These are phyloP conservation scores for Astrothelium subdiscretum DNA, from an alignment of 495 filamentous ascomycete species.

Conservation along the genomic window DNA sequence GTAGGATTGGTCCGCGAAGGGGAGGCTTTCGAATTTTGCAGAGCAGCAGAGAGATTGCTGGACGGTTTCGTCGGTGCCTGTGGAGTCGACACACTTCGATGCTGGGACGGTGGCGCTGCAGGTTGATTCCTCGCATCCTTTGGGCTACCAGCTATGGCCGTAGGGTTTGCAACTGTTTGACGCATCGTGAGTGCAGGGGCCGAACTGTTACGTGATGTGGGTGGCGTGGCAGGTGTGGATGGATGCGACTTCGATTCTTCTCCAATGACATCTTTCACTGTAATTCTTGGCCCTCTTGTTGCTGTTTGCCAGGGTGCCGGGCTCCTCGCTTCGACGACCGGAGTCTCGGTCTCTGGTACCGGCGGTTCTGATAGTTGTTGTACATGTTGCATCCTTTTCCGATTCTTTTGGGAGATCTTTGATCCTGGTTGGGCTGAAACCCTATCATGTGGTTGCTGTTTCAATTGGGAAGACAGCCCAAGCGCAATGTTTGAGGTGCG, in stretches of 20 bases:
- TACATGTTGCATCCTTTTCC: slow-evolving; percentile 58
- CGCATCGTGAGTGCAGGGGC: slow-evolving; percentile 49
- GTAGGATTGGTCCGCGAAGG: background rate
- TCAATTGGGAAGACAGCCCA: slow-evolving; percentile 43
- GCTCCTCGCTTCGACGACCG: slow-evolving; percentile 32
- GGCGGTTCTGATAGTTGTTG: slow-evolving; percentile 27
- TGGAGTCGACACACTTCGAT: slow-evolving; percentile 12
- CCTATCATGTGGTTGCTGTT: slow-evolving; percentile 20
- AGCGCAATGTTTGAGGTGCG: slow-evolving; percentile 60
- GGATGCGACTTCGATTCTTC: slow-evolving; percentile 7
- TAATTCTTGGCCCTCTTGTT: slow-evolving; percentile 20
- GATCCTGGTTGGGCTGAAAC: slow-evolving; percentile 17
- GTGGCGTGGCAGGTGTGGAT: slow-evolving; percentile 17
- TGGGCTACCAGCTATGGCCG: slow-evolving; percentile 23
- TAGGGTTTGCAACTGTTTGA: slow-evolving; percentile 47
- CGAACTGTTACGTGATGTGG: slow-evolving; percentile 17
- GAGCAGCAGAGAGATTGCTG: background rate
- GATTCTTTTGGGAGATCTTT: slow-evolving; percentile 80
- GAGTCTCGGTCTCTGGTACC: slow-evolving; percentile 28
- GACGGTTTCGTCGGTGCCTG: background rate
- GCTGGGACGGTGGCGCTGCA: slow-evolving; percentile 9
- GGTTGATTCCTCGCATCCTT: slow-evolving; percentile 22
- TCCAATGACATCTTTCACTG: slow-evolving; percentile 31
- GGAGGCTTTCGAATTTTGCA: background rate
- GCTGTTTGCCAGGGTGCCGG: slow-evolving; percentile 62